Evolutionary conservation across 169 alveolate genomes (phyloP).

Genomic region (Babesia caballi): DNA sequence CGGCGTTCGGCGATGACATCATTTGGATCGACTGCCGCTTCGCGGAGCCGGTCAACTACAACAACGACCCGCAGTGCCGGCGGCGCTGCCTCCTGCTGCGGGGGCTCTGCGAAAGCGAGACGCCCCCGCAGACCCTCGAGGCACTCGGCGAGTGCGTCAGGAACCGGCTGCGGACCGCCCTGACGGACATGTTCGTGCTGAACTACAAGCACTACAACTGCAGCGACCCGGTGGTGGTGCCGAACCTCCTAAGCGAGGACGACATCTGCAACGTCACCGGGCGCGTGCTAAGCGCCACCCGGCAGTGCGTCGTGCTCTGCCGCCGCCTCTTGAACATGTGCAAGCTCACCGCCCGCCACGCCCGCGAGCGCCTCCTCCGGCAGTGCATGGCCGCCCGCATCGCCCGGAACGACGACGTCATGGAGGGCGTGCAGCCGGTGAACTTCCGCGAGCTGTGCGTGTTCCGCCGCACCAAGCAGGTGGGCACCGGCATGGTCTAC

Average conservation of each 20-base stretch:
- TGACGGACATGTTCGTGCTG: slow-evolving; percentile 5
- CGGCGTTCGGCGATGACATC: not conserved
- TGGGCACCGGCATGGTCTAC: slow-evolving; percentile 51
- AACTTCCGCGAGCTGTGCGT: not conserved
- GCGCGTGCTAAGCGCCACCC: not conserved
- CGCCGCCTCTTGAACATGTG: slow-evolving; percentile 12
- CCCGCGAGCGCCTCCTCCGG: not conserved
- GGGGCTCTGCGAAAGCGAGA: slow-evolving; percentile 8
- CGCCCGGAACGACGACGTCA: not conserved
- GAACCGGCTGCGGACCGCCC: not conserved
- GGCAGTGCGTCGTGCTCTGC: not conserved
- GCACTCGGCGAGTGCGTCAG: slow-evolving; percentile 10
- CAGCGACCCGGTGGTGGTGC: not conserved
- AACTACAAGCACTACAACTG: slow-evolving; percentile 3
- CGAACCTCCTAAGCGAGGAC: not conserved
- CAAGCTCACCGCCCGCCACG: not conserved
- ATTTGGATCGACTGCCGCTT: slow-evolving; percentile 30
- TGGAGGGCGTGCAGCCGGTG: not conserved
- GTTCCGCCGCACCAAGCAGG: not conserved
- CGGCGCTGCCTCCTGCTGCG: not conserved
- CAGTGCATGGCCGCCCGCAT: slow-evolving; percentile 14
- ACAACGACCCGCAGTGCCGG: not conserved
- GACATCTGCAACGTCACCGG: not conserved
- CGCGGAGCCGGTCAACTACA: not conserved
- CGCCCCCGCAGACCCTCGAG: not conserved